Evolutionary conservation across 371 early-diverging fungal genomes (phyloP), one percentile per base, ranked within the genome.

Genomic region (Mucor piriformis): DNA sequence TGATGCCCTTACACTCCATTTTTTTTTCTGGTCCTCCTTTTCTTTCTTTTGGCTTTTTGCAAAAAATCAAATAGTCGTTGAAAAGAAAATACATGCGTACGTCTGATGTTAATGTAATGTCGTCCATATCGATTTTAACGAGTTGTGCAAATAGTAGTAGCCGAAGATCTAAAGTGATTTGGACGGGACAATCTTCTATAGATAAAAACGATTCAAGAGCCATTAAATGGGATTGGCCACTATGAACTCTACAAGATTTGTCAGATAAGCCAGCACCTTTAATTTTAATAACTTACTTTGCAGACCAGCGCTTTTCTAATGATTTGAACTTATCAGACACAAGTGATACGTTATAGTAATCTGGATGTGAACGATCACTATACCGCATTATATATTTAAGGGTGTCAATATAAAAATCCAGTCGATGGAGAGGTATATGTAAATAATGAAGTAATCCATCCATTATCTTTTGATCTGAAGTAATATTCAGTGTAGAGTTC

Each of bases 1-100:
- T 23, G 4, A 50, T 50, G 3, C 64, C 69, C 25, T 64, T 64
- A 42, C 57, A 69, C 0, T 38, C 54, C n/a, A 61, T 33, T 34
- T 60, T 44, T 18, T 44, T 46, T 7, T 48, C 50, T 11, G 21
- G 18, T 6, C 55, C 33, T 37, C 53, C 53, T 54, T 43, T 56
- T 18, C 20, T 48, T 11, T 56, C 50, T 20, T 63, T 70, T 34
- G 46, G 25, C 55, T 63, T 58, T 56, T 50, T 59, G 24, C 70
- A 65, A 29, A 47, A 65, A 20, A 65, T 65, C 3, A 64, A 27
- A 15, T 21, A 24, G 46, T 69, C 69, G 35, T 70, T 67, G 50
- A 61, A 74, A n/a, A 74, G 61, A 40, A 66, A 57, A 25, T 70
- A 74, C 34, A 58, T 63, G 20, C 71, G 65, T 3, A 40, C 25